Conservation (phyloP, 345 rosid genomes). For the Moricandia arvensis region DNA sequence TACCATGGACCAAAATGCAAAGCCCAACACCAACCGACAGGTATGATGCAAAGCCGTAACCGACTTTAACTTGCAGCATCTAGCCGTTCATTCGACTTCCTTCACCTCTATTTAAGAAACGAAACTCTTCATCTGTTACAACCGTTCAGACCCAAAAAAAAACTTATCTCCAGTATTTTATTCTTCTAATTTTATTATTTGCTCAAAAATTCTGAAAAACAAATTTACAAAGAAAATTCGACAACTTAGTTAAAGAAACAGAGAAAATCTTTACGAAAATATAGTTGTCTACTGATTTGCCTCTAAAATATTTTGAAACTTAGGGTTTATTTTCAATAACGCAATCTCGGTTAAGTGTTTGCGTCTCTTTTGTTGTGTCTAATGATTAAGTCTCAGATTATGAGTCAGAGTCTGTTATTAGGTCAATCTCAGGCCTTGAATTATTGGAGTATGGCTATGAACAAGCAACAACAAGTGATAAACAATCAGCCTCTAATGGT, state of each 20-base stretch:
- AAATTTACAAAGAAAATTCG: neutral
- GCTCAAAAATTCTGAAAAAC: neutral
- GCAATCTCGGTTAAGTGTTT: neutral
- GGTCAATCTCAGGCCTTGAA: constrained; percentile 40
- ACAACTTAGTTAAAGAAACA: neutral
- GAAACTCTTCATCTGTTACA: neutral
- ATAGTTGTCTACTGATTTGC: neutral
- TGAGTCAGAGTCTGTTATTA: constrained; percentile 48
- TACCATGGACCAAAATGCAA: neutral
- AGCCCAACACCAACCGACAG: neutral
- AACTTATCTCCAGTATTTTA: neutral
- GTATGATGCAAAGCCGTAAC: neutral
- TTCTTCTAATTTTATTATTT: constrained; percentile 2
- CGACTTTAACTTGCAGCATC: neutral
- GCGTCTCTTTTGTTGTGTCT: neutral
- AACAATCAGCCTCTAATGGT: constrained; percentile 44
- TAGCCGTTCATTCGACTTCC: neutral
- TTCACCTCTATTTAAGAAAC: neutral
- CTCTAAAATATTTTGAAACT: neutral
- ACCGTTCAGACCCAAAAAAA: neutral
- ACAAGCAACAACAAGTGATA: constrained; percentile 34
- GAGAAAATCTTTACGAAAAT: neutral
- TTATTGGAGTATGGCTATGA: constrained; percentile 40
- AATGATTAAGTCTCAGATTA: constrained; percentile 41
- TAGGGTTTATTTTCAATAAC: neutral